Evolutionary conservation across 176 grass and related monocot genomes (phyloP).

Genomic region (Raddia distichophylla): DNA sequence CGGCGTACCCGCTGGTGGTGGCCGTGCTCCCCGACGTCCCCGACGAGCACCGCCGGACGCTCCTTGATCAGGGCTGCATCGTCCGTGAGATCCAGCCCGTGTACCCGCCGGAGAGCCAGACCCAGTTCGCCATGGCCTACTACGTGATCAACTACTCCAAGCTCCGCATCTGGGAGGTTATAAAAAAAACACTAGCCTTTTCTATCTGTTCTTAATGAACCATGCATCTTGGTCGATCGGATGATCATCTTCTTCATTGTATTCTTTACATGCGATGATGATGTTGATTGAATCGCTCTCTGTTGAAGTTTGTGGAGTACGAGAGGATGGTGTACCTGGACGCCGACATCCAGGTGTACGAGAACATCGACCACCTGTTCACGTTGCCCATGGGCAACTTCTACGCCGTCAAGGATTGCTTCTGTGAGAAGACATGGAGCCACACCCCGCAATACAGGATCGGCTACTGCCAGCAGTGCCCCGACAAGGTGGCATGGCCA

Average conservation of each 20-base stretch:
- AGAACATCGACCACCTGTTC: constrained; percentile 76
- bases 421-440: constrained; percentile 95
- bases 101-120: too few relatives aligned
- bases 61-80: too few relatives aligned
- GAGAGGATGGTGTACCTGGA: constrained; percentile 74
- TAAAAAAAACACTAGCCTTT: too few relatives aligned
- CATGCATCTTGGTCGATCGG: too few relatives aligned
- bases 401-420: constrained; percentile 85
- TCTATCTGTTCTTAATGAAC: too few relatives aligned
- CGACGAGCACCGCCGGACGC: too few relatives aligned
- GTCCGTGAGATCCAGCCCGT: too few relatives aligned
- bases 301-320: constrained; percentile 9
- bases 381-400: constrained; percentile 47
- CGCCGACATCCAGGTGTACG: constrained; percentile 72
- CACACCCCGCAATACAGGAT: constrained; percentile 77
- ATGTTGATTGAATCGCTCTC: too few relatives aligned
- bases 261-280: too few relatives aligned
- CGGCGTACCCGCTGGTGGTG: constrained; percentile 72
- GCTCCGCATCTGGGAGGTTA: constrained; percentile 91
- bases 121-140: too few relatives aligned
- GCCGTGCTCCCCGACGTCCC: constrained; percentile 50
- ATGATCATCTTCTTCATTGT: too few relatives aligned
- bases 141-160: not conserved
- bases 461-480: constrained; percentile 44
- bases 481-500: too few relatives aligned